Evolutionary conservation across 2,329 filamentous ascomycete species (phyloP), one percentile per base, ranked within the genome.

Genomic region (Dryadomyces quercivorus): DNA sequence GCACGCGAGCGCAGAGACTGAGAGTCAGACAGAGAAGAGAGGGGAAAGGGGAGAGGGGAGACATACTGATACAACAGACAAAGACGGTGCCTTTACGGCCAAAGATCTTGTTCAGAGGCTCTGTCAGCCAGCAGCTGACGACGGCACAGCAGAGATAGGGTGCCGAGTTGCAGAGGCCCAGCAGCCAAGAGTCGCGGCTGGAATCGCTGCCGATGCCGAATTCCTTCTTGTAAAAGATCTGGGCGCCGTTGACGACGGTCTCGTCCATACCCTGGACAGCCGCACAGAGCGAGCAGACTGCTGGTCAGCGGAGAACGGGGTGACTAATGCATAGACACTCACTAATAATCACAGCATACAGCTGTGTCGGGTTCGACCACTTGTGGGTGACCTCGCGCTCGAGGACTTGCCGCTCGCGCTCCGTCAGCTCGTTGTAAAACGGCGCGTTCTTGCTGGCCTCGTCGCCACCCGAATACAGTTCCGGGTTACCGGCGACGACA

Each of bases 191-290:
- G 58, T 72, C 70, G 54, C 68, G 62, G 51, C 75, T 69, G 40
- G 74, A 73, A 43, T 76, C 65, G 61, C 75, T 70, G 50, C 67
- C 73, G 53, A 86, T 85, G 20, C 77, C 77, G 56, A 87, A 86
- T 56, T 81, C 72, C 2, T 64, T 60, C 56, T 76, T 75, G 64
- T 84, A 86, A 65, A 85, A 85, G 22, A 80, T 72, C 59, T 86
- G 83, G 9, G 80, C 82, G 46, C 82, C 82, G 61, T 85, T 85
- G 59, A 85, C 80, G 31, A 85, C 82, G 0, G 81, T 84, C 66
- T 86, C 80, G 64, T 86, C 81, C 80, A 85, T 84, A 61, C 83
- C 84, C 63, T 87, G 84, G 0, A 87, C 84, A 22, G 82, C 82
- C 16, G 84, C 84, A 46, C 78, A 84, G 20, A 80, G 72, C n/a